These are phyloP conservation scores for Acorus calamus DNA, from an alignment of 106 monocot genomes.

Conservation along the genomic window DNA sequence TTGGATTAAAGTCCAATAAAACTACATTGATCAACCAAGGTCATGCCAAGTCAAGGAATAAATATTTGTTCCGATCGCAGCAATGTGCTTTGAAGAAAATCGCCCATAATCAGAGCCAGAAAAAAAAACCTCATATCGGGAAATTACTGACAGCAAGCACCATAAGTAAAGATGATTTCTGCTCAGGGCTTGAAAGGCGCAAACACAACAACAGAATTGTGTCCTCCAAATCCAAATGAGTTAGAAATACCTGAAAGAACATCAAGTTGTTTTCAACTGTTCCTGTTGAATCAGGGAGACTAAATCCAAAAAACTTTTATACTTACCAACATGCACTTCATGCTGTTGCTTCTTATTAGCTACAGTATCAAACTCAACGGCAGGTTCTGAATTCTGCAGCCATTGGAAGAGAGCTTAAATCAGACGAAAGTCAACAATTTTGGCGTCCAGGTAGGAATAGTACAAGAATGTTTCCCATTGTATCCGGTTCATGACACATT, in stretches of 20 bases:
- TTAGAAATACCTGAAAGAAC: slow-evolving; percentile 25
- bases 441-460: neutral
- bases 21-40: too few species aligned
- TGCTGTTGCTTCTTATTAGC: slow-evolving; percentile 75
- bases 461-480: neutral
- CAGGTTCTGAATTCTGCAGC: slow-evolving; percentile 73
- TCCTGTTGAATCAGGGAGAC: neutral
- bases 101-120: too few species aligned
- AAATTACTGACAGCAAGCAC: too few species aligned
- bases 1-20: too few species aligned
- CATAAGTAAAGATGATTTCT: too few species aligned
- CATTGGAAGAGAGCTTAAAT: neutral
- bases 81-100: too few species aligned
- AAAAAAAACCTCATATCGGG: too few species aligned
- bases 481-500: too few species aligned
- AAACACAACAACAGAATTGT: slow-evolving; percentile 30
- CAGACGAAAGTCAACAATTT: neutral
- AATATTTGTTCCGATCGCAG: too few species aligned
- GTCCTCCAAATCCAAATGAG: slow-evolving; percentile 32
- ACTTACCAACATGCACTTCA: slow-evolving; percentile 97
- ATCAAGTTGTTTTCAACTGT: neutral
- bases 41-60: too few species aligned
- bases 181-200: slow-evolving; percentile 23
- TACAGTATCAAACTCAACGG: slow-evolving; percentile 89
- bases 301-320: neutral